These are phyloP conservation scores for Pseudomicrostroma phylloplanum DNA, from an alignment of 1,284 basidiomycete species.

Conservation along the genomic window DNA sequence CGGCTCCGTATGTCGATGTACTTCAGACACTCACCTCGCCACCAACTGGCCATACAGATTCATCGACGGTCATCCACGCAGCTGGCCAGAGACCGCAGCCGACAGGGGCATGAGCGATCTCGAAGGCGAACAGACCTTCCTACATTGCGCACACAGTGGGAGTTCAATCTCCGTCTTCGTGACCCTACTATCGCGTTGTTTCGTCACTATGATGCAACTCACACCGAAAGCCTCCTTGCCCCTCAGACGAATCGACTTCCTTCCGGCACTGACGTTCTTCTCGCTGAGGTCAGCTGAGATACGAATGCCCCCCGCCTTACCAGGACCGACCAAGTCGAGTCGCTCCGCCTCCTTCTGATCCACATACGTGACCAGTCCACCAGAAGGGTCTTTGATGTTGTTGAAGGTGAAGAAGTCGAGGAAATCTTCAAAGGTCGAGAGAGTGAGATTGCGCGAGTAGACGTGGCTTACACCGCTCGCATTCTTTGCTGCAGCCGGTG, in stretches of 20 bases:
- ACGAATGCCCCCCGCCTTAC: not conserved
- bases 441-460: constrained; percentile 2
- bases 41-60: not conserved
- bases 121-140: constrained; percentile 32
- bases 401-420: not conserved
- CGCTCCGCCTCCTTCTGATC: not conserved
- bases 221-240: constrained; percentile 32
- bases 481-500: not conserved
- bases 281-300: not conserved
- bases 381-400: constrained; percentile 3
- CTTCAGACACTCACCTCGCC: not conserved
- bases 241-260: constrained; percentile 26
- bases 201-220: too few relatives aligned
- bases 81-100: constrained; percentile 46
- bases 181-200: too few relatives aligned
- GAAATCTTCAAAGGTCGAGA: not conserved
- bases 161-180: too few relatives aligned
- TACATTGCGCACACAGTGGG: too few relatives aligned
- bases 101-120: constrained; percentile 35
- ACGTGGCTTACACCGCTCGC: too few relatives aligned
- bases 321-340: not conserved
- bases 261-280: not conserved
- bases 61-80: constrained; percentile 30
- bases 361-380: not conserved
- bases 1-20: not conserved